phyloP scores from a whole-genome alignment of 441 rosid species.

The Erysimum pusillum region DNA sequence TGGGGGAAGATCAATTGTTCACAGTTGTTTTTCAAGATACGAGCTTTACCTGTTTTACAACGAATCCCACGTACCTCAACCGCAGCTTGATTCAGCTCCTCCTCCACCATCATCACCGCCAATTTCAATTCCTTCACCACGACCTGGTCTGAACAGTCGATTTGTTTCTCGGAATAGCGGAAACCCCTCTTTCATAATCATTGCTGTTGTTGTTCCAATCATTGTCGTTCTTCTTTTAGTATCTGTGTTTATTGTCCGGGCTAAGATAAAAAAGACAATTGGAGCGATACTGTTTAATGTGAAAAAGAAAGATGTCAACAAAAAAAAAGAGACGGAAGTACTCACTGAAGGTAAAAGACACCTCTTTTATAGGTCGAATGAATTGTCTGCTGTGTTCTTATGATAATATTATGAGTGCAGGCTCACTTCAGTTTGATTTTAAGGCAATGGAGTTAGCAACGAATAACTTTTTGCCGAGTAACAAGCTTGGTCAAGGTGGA shows the following conservation, averaged over 20 bases:
- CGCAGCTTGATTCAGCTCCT: too few species aligned
- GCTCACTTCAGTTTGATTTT: slow-evolving; percentile 52
- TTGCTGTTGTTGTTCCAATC: slow-evolving; percentile 26
- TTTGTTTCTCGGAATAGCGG: too few species aligned
- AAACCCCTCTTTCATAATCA: slow-evolving; percentile 4
- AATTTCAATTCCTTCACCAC: not conserved
- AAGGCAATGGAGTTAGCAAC: slow-evolving; percentile 50
- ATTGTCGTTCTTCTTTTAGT: not conserved
- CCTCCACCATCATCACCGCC: too few species aligned
- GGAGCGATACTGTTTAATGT: too few species aligned
- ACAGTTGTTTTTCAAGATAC: too few species aligned
- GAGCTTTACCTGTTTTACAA: slow-evolving; percentile 7
- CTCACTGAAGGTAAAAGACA: not conserved
- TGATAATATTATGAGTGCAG: slow-evolving; percentile 30
- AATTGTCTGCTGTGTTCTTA: not conserved
- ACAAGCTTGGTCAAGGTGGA: slow-evolving; percentile 58
- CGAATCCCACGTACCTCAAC: too few species aligned
- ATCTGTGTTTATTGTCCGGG: not conserved
- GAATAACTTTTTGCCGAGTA: slow-evolving; percentile 35
- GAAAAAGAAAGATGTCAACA: too few species aligned
- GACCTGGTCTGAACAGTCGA: too few species aligned
- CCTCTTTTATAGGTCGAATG: not conserved
- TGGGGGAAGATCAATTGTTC: slow-evolving; percentile 8
- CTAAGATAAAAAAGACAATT: not conserved
- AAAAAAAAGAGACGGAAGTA: not conserved